Evolutionary conservation across 2,329 filamentous ascomycete genomes (phyloP).

Genomic region (Claviceps arundinis): DNA sequence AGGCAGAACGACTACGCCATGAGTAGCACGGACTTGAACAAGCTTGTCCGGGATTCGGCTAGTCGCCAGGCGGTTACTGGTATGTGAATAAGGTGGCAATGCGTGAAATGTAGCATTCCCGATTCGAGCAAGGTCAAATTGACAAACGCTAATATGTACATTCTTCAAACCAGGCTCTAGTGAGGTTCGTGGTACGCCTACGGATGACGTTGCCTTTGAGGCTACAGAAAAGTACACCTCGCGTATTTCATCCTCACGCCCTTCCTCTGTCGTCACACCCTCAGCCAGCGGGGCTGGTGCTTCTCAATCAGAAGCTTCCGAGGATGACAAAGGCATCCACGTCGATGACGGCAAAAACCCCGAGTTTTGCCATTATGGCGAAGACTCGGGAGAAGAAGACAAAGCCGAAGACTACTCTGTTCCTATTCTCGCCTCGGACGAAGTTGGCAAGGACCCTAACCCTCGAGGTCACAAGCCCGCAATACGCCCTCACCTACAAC

Average conservation of each 20-base stretch:
- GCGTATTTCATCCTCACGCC: conserved; percentile 57
- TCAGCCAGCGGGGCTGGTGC: conserved; percentile 10
- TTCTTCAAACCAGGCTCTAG: conserved; percentile 39
- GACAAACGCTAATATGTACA: conserved; percentile 8
- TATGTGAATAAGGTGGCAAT: neutral
- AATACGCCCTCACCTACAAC: conserved; percentile 59
- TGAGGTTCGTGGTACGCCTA: conserved; percentile 59
- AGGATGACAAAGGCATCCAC: conserved; percentile 53
- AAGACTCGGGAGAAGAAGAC: conserved; percentile 35
- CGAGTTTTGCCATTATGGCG: conserved; percentile 24
- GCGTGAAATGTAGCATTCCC: neutral
- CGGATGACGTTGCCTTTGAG: conserved; percentile 80
- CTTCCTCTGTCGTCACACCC: conserved; percentile 25
- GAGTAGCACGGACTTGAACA: conserved; percentile 82
- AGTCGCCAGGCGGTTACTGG: conserved; percentile 34
- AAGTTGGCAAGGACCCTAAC: conserved; percentile 61
- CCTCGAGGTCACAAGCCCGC: conserved; percentile 64
- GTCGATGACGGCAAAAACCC: conserved; percentile 47
- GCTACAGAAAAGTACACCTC: conserved; percentile 75
- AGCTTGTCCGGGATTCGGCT: conserved; percentile 65
- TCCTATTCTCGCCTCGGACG: conserved; percentile 81
- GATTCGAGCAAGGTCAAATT: conserved; percentile 6
- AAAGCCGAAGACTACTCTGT: conserved; percentile 52
- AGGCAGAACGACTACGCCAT: conserved; percentile 62
- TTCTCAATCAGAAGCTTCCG: conserved; percentile 21